These are phyloP conservation scores for Amanita molliuscula DNA, from an alignment of 768 basidiomycete genomes.

Conservation along the genomic window DNA sequence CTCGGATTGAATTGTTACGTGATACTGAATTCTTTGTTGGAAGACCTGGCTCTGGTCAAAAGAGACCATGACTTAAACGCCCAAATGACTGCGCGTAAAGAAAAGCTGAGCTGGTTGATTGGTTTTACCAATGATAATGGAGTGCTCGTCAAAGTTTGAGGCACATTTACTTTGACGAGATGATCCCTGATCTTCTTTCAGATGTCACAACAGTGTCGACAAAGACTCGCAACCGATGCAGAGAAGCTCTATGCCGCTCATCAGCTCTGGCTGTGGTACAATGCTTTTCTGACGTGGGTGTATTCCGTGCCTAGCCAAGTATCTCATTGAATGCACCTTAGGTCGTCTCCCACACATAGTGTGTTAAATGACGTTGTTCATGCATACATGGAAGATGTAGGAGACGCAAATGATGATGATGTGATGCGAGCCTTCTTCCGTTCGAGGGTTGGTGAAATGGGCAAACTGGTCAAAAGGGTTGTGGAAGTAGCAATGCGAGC, in stretches of 20 bases:
- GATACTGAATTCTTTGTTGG: background rate
- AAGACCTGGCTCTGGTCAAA: constrained; percentile 59
- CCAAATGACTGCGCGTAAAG: constrained; percentile 66
- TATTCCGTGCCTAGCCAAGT: background rate
- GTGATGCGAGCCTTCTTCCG: constrained; percentile 81
- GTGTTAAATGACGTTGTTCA: constrained; percentile 65
- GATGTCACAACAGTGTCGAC: constrained; percentile 76
- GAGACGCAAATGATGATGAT: constrained; percentile 58
- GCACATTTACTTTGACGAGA: background rate
- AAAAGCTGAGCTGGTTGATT: constrained; percentile 77
- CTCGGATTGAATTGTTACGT: constrained; percentile 6
- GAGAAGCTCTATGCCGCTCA: constrained; percentile 79
- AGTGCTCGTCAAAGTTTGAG: constrained; percentile 57
- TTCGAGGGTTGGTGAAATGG: constrained; percentile 53
- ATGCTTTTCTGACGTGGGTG: constrained; percentile 53
- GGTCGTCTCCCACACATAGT: constrained; percentile 44
- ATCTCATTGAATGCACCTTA: constrained; percentile 16
- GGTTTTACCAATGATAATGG: constrained; percentile 84
- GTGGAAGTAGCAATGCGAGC: constrained; percentile 34
- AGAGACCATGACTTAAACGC: constrained; percentile 72
- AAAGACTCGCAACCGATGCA: constrained; percentile 69
- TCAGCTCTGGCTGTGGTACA: constrained; percentile 73
- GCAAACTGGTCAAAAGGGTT: constrained; percentile 54
- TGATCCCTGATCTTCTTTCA: constrained; percentile 17
- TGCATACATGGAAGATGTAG: constrained; percentile 51